phyloP scores from a whole-genome alignment of 2,329 filamentous ascomycete species.

The Penicillium sp. region DNA sequence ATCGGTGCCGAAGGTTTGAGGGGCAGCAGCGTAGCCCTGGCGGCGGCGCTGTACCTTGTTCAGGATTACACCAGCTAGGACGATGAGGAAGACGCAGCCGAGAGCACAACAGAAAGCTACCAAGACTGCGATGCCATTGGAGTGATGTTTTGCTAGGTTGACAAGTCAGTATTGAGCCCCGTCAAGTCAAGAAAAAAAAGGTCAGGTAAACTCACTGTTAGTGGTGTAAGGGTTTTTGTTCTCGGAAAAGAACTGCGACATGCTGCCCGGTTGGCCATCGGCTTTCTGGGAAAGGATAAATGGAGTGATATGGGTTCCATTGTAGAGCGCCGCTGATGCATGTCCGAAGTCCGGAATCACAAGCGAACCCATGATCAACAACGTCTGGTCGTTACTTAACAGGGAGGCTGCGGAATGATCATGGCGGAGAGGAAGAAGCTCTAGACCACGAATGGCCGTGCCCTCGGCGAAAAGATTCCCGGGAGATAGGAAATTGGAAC shows the following conservation, averaged over 20 bases:
- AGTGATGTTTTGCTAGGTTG: constrained; percentile 38
- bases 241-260: constrained; percentile 81
- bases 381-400: constrained; percentile 65
- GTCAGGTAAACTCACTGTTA: constrained; percentile 53
- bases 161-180: constrained; percentile 6
- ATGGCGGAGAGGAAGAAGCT: constrained; percentile 71
- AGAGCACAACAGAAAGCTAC: constrained; percentile 50
- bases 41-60: constrained; percentile 50
- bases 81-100: constrained; percentile 50
- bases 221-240: constrained; percentile 72
- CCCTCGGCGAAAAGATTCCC: constrained; percentile 61
- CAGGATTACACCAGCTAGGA: constrained; percentile 48
- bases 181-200: constrained; percentile 12
- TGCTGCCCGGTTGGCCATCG: constrained; percentile 66
- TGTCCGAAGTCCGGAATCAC: constrained; percentile 73
- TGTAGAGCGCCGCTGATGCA: constrained; percentile 82
- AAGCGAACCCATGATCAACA: constrained; percentile 84
- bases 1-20: constrained; percentile 47
- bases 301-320: constrained; percentile 74
- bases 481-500: constrained; percentile 67
- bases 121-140: constrained; percentile 48
- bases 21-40: constrained; percentile 48
- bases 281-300: constrained; percentile 75
- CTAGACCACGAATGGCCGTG: constrained; percentile 74
- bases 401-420: constrained; percentile 65